A percentile compares a stretch with the other conserved stretches of the same genome.
Conservation (phyloP, 495 filamentous ascomycete species). For the Xylaria acuta region DNA sequence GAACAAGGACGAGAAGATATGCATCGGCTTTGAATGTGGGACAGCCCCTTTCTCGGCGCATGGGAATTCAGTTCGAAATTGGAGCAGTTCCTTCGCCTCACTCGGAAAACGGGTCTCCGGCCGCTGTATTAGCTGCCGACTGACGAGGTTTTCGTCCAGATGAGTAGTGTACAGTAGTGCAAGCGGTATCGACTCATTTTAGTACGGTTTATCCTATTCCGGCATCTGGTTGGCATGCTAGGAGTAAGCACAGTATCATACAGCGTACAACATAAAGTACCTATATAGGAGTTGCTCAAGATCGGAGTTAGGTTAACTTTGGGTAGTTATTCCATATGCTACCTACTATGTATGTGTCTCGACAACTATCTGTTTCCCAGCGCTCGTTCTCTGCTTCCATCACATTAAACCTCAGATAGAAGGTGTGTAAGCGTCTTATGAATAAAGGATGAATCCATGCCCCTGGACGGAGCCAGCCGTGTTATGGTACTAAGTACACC, state of each 20-base stretch:
- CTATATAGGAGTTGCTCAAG: not conserved
- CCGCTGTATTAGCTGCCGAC: not conserved
- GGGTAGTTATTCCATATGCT: not conserved
- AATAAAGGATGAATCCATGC: not conserved
- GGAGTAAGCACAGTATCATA: not conserved
- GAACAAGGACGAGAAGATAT: not conserved
- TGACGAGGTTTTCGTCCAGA: not conserved
- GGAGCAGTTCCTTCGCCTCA: conserved; percentile 16
- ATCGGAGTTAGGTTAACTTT: not conserved
- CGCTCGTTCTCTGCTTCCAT: not conserved
- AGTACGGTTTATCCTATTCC: not conserved
- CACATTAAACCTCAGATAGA: not conserved
- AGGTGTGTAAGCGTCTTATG: not conserved
- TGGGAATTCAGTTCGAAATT: not conserved
- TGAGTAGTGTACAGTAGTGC: not conserved
- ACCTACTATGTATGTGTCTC: too few species aligned
- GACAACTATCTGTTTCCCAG: not conserved
- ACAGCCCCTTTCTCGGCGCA: conserved; percentile 24
- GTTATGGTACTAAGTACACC: not conserved
- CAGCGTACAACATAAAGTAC: not conserved
- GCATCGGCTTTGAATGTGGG: conserved; percentile 11
- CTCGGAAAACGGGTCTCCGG: conserved; percentile 23
- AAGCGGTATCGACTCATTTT: conserved; percentile 8
- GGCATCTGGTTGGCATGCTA: not conserved
- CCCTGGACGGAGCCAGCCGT: not conserved